A percentile compares a stretch with the other conserved stretches of the same genome.
These are phyloP conservation scores for Spinacia oleracea DNA, from an alignment of 179 eudicot species.

Conservation along the genomic window DNA sequence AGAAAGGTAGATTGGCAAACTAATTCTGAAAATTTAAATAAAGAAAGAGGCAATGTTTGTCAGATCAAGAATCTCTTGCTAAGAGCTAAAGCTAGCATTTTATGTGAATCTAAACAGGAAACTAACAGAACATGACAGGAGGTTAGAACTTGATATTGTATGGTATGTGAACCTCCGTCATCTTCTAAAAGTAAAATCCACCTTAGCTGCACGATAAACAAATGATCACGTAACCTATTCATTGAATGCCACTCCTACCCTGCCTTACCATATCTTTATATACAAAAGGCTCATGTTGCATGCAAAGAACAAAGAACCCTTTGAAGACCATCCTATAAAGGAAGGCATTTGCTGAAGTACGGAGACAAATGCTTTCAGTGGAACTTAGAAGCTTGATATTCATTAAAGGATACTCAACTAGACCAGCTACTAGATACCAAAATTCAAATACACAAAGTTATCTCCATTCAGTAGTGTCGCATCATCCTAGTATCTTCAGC, in stretches of 20 bases:
- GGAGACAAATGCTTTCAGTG: neutral
- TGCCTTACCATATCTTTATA: neutral
- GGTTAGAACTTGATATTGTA: neutral
- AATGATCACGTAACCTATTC: neutral
- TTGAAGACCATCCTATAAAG: neutral
- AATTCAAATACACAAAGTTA: neutral
- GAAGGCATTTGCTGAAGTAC: neutral
- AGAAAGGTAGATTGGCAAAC: neutral
- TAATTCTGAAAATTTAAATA: neutral
- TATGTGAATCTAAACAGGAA: neutral
- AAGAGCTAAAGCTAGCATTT: neutral
- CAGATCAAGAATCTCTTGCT: neutral
- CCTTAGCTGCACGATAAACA: neutral
- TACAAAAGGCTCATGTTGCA: neutral
- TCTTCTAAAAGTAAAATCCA: neutral
- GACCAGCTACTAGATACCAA: neutral
- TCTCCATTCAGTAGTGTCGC: conserved; percentile 9
- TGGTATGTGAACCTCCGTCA: neutral
- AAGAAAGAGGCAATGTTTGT: neutral
- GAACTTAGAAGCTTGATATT: neutral
- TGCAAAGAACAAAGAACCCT: neutral
- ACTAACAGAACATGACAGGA: neutral
- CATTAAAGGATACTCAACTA: neutral
- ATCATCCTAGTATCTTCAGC: conserved; percentile 15
- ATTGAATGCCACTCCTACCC: neutral